Base-by-base conservation (phyloP, 805 yeast species). In the Wickerhamomyces hampshirensis region DNA sequence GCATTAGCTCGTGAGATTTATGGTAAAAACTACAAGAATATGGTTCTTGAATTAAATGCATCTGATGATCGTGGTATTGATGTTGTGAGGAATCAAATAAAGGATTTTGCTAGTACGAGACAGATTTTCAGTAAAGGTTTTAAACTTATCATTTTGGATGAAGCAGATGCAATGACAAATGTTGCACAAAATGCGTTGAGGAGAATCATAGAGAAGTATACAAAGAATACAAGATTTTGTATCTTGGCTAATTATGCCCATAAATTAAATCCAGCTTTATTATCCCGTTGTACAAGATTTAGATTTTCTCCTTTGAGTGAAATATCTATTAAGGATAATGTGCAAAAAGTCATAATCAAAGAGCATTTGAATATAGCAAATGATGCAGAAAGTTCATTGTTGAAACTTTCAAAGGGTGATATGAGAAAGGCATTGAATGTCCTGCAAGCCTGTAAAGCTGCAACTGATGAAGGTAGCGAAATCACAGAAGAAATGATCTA, bases 1-100 rank as follows among this genome's bases (percentile, higher is more conserved):
- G 96, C 97, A 1, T 62, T 89, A 39, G 96, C 97, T 1, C 69
- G 77, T 39, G 96, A 88, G 53, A 75, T 89, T 7, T 89, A 83
- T 55, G 99, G 98, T 3, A 75, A 77, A 45, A 69, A 73, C 43
- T 85, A 84, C 57, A 76, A 72, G 50, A 84, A 87, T 54, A 88
- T 89, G 89, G 97, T 93, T 2, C 65, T 93, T 37, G 98, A 93
- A 57, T 70, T 93, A 59, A 93, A 93, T 62, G 98, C 98, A 4
- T 82, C 94, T 4, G 98, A 93, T 60, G 98, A 93, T 59, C 76
- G 98, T 63, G 98, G 98, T 47, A 93, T 93, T 48, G 95, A 87
- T 50, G 97, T 93, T 30, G 98, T 93, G n/a, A 75, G 99, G 46
- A 93, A 93, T 53, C 96, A 88, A 62, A 88, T 93, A 66, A 93